These are phyloP conservation scores for Onygenales sp. DNA, from an alignment of 2,329 filamentous ascomycete genomes.

Conservation along the genomic window DNA sequence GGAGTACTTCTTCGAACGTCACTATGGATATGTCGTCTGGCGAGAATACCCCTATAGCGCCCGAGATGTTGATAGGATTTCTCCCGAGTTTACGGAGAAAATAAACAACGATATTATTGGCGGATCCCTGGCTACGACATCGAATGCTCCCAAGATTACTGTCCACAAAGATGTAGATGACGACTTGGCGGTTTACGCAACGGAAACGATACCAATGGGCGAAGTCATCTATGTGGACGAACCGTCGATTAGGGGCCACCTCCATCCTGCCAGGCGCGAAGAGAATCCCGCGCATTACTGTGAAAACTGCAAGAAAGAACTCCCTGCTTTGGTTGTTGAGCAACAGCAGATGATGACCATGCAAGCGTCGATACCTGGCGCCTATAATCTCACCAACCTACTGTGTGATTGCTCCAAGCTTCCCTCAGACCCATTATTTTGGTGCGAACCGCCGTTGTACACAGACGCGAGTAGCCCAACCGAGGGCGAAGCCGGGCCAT, in stretches of 20 bases:
- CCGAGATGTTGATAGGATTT: constrained; percentile 14
- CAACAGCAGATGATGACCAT: background rate
- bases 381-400: background rate
- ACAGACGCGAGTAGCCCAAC: background rate
- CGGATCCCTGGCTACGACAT: constrained; percentile 9
- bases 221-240: constrained; percentile 24
- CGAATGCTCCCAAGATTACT: constrained; percentile 5
- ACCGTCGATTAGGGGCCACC: constrained; percentile 26
- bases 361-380: background rate
- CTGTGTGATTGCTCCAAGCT: constrained; percentile 1
- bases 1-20: constrained; percentile 19
- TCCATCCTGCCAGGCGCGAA: constrained; percentile 11
- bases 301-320: constrained; percentile 19
- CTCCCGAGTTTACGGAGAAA: constrained; percentile 11
- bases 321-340: background rate
- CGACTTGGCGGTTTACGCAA: constrained; percentile 22
- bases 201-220: constrained; percentile 14
- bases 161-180: background rate
- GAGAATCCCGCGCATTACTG: constrained; percentile 12
- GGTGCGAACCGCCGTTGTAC: background rate
- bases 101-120: constrained; percentile 18
- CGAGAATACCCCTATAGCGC: constrained; percentile 21
- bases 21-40: constrained; percentile 14
- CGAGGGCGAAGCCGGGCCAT: background rate
- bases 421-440: constrained; percentile 1